phyloP scores from a whole-genome alignment of 345 rosid genomes.

The Syzygium aromaticum region DNA sequence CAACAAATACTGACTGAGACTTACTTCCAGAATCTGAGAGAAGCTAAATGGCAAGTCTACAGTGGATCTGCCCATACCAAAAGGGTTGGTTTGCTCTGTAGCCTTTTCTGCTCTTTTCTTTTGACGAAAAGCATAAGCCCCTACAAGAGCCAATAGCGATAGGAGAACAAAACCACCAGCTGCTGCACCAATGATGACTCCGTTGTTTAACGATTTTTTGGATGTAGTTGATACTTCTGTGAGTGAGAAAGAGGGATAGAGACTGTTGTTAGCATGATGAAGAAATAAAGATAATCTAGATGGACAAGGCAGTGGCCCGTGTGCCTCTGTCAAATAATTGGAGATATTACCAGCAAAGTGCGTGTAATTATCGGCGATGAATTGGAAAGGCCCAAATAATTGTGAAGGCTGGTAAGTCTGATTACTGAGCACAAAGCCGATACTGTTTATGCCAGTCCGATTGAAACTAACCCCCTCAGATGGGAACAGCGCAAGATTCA shows the following conservation, averaged over 20 bases:
- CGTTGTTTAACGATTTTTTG: slow-evolving; percentile 30
- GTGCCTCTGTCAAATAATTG: slow-evolving; percentile 11
- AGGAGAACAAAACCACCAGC: slow-evolving; percentile 49
- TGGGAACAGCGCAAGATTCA: slow-evolving; percentile 52
- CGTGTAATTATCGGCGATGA: slow-evolving; percentile 20
- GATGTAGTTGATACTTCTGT: slow-evolving; percentile 2
- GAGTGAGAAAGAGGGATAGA: background rate
- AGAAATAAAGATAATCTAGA: background rate
- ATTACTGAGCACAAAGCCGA: slow-evolving; percentile 52
- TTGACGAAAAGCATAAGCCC: slow-evolving; percentile 57
- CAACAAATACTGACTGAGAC: background rate
- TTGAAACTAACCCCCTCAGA: slow-evolving; percentile 33
- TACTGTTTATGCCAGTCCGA: slow-evolving; percentile 17
- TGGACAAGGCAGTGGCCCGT: background rate
- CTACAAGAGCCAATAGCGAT: slow-evolving; percentile 45
- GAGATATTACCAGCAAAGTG: slow-evolving; percentile 41
- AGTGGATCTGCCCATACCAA: slow-evolving; percentile 31
- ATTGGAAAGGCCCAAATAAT: slow-evolving; percentile 53
- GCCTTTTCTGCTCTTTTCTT: slow-evolving; percentile 72
- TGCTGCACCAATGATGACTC: slow-evolving; percentile 57
- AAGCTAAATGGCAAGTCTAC: background rate
- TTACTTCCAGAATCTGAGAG: background rate
- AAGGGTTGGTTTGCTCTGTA: slow-evolving; percentile 49
- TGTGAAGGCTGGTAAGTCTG: slow-evolving; percentile 53
- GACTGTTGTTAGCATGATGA: background rate